phyloP scores from a whole-genome alignment of 495 filamentous ascomycete species.

The Neurospora discreta region DNA sequence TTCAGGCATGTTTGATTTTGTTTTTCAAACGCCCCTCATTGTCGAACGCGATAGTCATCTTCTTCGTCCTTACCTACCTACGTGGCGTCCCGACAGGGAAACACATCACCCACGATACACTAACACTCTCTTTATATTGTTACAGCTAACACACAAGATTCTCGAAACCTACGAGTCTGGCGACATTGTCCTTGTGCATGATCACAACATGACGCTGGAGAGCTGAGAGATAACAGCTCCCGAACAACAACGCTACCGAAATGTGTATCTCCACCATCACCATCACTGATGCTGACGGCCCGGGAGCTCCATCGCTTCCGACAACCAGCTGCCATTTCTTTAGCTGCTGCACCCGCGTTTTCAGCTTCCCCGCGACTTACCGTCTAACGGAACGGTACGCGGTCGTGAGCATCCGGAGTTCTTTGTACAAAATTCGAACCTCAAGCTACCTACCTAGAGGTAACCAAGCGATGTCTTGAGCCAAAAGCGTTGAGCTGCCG shows the following conservation, averaged over 20 bases:
- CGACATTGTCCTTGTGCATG: constrained; percentile 83
- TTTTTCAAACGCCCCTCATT: not conserved
- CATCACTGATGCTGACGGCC: not conserved
- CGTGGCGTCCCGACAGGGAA: not conserved
- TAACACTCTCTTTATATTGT: not conserved
- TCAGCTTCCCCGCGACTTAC: not conserved
- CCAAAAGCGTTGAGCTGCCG: not conserved
- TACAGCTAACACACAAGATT: constrained; percentile 44
- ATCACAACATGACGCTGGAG: constrained; percentile 72
- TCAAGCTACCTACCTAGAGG: not conserved
- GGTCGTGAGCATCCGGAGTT: not conserved
- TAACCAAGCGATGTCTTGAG: not conserved
- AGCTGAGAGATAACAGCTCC: too few relatives aligned
- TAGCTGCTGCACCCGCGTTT: not conserved
- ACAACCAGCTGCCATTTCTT: not conserved
- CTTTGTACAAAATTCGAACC: not conserved
- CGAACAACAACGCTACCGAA: too few relatives aligned
- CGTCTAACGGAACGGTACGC: not conserved
- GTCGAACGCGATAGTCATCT: not conserved
- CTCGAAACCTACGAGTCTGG: constrained; percentile 76
- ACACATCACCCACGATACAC: not conserved
- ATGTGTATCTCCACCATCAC: not conserved
- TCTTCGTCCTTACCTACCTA: too few relatives aligned
- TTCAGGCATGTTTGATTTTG: not conserved
- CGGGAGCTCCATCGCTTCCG: not conserved